These are phyloP conservation scores for Phytophthora nicotianae DNA, from an alignment of 352 stramenopile genomes.

Conservation along the genomic window DNA sequence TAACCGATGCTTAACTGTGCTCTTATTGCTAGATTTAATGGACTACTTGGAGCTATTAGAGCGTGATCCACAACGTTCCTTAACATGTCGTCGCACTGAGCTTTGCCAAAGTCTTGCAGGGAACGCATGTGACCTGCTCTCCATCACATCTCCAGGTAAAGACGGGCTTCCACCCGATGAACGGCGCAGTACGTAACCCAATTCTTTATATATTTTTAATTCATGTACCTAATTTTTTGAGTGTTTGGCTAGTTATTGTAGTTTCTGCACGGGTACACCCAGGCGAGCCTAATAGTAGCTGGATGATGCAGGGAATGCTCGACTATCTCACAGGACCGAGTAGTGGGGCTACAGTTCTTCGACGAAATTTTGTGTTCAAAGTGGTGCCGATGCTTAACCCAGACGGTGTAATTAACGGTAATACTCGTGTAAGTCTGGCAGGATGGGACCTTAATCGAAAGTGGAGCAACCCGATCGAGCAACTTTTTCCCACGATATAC, in stretches of 20 bases:
- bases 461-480: constrained; percentile 76
- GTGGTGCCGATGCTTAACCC: constrained; percentile 94
- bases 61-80: constrained; percentile 45
- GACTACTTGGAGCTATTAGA: constrained; percentile 74
- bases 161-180: constrained; percentile 53
- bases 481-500: constrained; percentile 81
- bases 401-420: constrained; percentile 92
- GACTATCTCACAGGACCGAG: constrained; percentile 83
- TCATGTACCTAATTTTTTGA: not conserved
- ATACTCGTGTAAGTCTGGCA: constrained; percentile 88
- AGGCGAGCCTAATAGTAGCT: constrained; percentile 89
- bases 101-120: constrained; percentile 88
- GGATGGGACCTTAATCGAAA: constrained; percentile 87
- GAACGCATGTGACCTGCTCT: constrained; percentile 88
- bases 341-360: constrained; percentile 65
- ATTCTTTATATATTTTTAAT: not conserved
- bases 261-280: constrained; percentile 89
- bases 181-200: constrained; percentile 42
- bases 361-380: constrained; percentile 89
- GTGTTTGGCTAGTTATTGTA: constrained; percentile 64
- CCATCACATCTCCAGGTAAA: constrained; percentile 75
- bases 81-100: constrained; percentile 60
- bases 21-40: constrained; percentile 56
- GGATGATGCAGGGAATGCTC: constrained; percentile 94
- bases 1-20: not conserved